Base-by-base conservation (phyloP, 2,329 filamentous ascomycete genomes). In the Acarospora socialis region DNA sequence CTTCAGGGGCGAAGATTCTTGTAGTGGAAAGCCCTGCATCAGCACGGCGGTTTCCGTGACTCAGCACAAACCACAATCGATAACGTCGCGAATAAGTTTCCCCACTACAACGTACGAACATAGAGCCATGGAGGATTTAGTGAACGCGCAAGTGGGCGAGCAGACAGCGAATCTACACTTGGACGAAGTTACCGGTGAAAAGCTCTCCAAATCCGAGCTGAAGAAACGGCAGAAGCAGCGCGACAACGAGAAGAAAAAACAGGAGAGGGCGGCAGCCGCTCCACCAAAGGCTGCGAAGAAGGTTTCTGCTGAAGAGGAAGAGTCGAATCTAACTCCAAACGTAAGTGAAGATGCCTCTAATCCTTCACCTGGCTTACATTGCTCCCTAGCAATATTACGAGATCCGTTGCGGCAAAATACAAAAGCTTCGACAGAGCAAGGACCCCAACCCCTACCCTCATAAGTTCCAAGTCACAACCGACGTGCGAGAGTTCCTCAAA, bases 311-410 rank as follows among this genome's bases (percentile, higher is more conserved):
- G 69, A 73, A 46, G 65, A 77, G 21, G 73, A 79, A 39, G 80
- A 83, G 50, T 63, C 62, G 14, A 79, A 93, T 53, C 54, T 82
- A 49, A 81, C 73, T 45, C 76, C 77, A 26, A 82, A 81, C 53
- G 76, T 79, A 50, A 52, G 67, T 63, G 15, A 31, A 14, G 21
- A 36, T 26, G 26, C 39, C 47, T 18, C 51, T 43, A 23, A 21
- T 26, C 13, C 10, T 38, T 43, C 21, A 50, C 35, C 15, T 28
- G 32, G 15, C 35, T 9, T 48, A n/a, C n/a, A n/a, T n/a, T n/a
- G n/a, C n/a, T n/a, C n/a, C n/a, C n/a, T n/a, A 79, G 73, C 77
- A 81, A 77, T 98, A 95, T 66, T 94, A 93, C 55, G 90, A 98
- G 63, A 92, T 95, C 53, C 81, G 90, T 41, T 92, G 79, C 50